Evolutionary conservation across 176 grass and related monocot species (phyloP), one percentile per base, ranked within the genome.

Genomic region (Ensete glaucum): DNA sequence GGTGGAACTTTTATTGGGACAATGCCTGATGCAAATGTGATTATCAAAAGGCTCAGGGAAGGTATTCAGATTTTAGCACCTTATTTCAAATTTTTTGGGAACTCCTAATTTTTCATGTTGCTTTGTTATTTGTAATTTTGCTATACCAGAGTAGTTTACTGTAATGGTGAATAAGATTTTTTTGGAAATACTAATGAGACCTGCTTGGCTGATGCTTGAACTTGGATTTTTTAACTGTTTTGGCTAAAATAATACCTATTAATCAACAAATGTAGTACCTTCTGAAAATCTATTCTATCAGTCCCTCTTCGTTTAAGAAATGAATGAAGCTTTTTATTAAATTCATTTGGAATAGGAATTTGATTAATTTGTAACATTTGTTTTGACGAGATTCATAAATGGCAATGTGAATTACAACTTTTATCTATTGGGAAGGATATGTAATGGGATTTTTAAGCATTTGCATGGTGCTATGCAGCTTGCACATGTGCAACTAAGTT

Each of bases 11-110:
- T 98, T 81, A 81, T 93, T 62, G 94, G 94, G 51, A 98, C 90
- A 14, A 98, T 98, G 94, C 88, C 94, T 67, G 88, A 98, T 82
- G 90, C 90, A 59, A 93, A 93, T 71, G 90, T 93, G 70, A 93
- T 98, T 62, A 87, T 98, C 74, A 98, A 93, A 91, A 91, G 78
- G 65, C 82, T 98, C 75, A 84, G 94, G 74, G 88, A 89, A 89
- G 85, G 94, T 93, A 83, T 60, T 67, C 12, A 64, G 51, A 14
- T 71, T 83, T 7, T 8, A 54, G 24, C 52, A 64, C 56, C 6
- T 26, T 77, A 27, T 70, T 50, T 60, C 49, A 50, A 50, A 11
- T 49, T 69, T 15, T 15, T 19, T 69, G 29, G 16, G 9, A 19
- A 6, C 4, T 50, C 12, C n/a, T 69, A 20, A 19, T 11, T 69